Evolutionary conservation across 2,329 filamentous ascomycete species (phyloP).

Genomic region (Trichoderma sp.): DNA sequence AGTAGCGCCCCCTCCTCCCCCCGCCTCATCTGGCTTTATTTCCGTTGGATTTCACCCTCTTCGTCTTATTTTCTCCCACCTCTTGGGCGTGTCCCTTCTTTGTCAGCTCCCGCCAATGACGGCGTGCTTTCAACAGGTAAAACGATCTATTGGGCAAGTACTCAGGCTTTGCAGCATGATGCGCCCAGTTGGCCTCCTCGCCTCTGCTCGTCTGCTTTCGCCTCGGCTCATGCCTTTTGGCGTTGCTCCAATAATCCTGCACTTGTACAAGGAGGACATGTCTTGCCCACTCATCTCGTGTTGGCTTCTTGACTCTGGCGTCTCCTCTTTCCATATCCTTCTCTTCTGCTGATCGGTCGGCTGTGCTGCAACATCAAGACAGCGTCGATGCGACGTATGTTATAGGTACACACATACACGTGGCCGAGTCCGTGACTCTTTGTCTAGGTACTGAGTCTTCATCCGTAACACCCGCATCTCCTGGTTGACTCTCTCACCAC

Average conservation of each 20-base stretch:
- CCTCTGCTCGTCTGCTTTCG: background rate
- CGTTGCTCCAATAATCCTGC: background rate
- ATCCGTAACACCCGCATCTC: conserved; percentile 2
- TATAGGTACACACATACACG: background rate
- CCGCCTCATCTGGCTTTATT: background rate
- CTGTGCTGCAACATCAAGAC: background rate
- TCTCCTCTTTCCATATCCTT: background rate
- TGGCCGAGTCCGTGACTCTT: conserved; percentile 4
- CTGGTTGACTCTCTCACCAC: background rate
- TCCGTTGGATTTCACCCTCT: background rate
- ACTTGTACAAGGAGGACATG: too few relatives aligned
- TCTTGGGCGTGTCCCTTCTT: background rate
- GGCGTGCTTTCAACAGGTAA: background rate
- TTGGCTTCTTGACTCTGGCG: background rate
- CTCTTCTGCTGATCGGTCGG: background rate
- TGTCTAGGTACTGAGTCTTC: background rate
- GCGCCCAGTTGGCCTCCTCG: background rate
- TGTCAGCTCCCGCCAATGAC: conserved; percentile 13
- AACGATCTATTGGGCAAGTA: background rate
- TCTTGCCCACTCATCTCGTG: background rate
- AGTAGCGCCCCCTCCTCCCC: conserved; percentile 7
- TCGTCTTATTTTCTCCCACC: background rate
- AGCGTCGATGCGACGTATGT: background rate
- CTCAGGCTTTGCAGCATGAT: background rate
- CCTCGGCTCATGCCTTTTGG: background rate